Evolutionary conservation across 2,329 filamentous ascomycete genomes (phyloP), one percentile per base, ranked within the genome.

Genomic region (Fusarium secorum): DNA sequence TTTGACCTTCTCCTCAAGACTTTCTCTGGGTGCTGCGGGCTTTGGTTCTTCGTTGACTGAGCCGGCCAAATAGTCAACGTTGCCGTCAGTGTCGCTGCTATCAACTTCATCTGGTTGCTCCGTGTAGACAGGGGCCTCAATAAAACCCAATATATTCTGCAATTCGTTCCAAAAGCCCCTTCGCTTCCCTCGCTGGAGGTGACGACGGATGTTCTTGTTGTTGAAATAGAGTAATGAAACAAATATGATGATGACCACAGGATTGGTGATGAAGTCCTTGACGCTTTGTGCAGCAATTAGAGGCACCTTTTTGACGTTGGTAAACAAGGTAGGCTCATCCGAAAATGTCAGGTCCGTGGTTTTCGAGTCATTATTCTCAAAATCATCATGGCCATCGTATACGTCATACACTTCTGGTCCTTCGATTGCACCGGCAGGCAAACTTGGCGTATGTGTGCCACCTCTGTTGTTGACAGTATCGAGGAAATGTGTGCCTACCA

Each of bases 401-500:
- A 41, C 38, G 38, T 63, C 44, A 38, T 68, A 53, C 22, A 36
- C 33, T 15, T 48, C 44, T 5, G 64, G 49, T 4, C 77, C 75
- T 8, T 77, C 74, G 11, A 76, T 67, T 14, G 80, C 70, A 22
- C 79, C 77, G 7, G 79, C 79, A 5, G 82, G 81, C 8, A 85
- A 74, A 6, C 77, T 81, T 3, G 79, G 79, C 8, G 80, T 75
- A 30, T 84, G 82, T 22, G 79, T 75, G 32, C 78, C 77, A 24
- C 74, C 67, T 8, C 73, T 75, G 30, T 79, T 75, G 13, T 76
- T 74, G 11, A 75, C 63, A 4, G 77, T 77, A 35, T 89, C 87
- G 41, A 93, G 83, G 4, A 86, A 87, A 76, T 95, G 93, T 2
- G 91, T 91, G n/a, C 93, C 93, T 13, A 93, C 86, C 60, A 95